Evolutionary conservation across 1,284 basidiomycete genomes (phyloP).

Genomic region (Hymenochaete sp.): DNA sequence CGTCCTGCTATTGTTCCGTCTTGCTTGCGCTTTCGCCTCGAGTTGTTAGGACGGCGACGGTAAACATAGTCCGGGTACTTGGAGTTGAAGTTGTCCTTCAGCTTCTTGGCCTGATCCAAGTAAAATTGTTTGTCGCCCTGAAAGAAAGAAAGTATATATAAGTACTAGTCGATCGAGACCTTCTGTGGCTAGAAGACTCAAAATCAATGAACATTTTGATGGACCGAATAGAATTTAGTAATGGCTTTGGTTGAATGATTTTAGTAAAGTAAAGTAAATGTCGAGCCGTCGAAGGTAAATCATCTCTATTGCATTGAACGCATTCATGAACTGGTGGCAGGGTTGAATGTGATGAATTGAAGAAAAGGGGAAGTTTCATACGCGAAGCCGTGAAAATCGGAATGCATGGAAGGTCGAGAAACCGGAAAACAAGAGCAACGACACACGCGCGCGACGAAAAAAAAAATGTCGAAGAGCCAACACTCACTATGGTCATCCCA

Average conservation of each 20-base stretch:
- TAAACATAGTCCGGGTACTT: constrained; percentile 84
- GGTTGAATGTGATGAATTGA: no score
- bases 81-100: constrained; percentile 77
- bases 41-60: constrained; percentile 73
- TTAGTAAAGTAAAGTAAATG: no score
- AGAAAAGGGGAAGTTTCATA: no score
- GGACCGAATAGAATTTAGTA: no score
- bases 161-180: background rate
- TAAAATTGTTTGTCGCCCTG: constrained; percentile 78
- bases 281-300: no score
- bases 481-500: constrained; percentile 55
- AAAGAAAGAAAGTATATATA: constrained; percentile 1
- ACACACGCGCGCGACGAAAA: no score
- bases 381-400: no score
- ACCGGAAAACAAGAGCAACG: background rate
- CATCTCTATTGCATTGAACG: no score
- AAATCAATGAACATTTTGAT: background rate
- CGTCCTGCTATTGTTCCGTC: constrained; percentile 26
- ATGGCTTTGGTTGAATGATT: no score
- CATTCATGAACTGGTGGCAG: no score
- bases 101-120: constrained; percentile 70
- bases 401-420: background rate
- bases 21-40: constrained; percentile 56
- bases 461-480: constrained; percentile 12
- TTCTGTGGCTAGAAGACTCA: background rate